Base-by-base conservation (phyloP, 2,329 filamentous ascomycete genomes). In the Lachnellula arida region DNA sequence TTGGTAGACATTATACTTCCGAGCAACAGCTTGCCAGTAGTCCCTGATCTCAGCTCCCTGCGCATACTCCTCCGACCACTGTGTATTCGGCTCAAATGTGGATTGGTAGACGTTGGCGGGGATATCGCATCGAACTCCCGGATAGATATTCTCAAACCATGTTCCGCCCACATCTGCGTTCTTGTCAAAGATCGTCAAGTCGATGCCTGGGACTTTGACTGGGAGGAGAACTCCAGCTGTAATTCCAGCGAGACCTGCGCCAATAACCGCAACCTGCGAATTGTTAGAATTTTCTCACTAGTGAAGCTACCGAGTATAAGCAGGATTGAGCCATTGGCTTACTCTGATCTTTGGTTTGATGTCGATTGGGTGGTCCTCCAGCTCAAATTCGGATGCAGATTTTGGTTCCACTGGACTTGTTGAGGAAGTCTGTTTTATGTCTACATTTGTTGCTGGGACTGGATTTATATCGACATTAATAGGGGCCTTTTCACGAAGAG, bases 1-100 rank as follows among this genome's bases (percentile, higher is more conserved):
- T 28, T 78, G 73, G 65, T 87, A 84, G 1, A 88, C 79, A 54
- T 83, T 76, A 67, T 88, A 79, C 62, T 88, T 86, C 14, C 73
- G 73, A 0, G 85, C 84, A 3, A 87, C 68, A 0, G 70, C 70
- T 62, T 86, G 78, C 82, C 84, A 84, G 65, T 90, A 89, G n/a
- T 81, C 76, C 5, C 77, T 72, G 56, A 89, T 89, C 68, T 89
- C 87, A 5, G 72, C 67, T 0, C 85, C 86, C 23, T 81, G 79
- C 0, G 86, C 80, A 64, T 87, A 89, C 57, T 84, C 76, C 62
- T 87, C 82, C 0, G 77, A 78, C 87, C 87, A 90, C 59, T 87
- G 76, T 0, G 77, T 79, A 53, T 88, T 88, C 1, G 85, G 84
- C 8, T 77, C 75, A 66, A 88, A 89, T 0, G 81, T 84, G 4